Percentiles rank a stretch among this genome's conserved stretches.
Evolutionary conservation across 2,329 filamentous ascomycete species (phyloP).

Genomic region (Paecilomyces formosus): DNA sequence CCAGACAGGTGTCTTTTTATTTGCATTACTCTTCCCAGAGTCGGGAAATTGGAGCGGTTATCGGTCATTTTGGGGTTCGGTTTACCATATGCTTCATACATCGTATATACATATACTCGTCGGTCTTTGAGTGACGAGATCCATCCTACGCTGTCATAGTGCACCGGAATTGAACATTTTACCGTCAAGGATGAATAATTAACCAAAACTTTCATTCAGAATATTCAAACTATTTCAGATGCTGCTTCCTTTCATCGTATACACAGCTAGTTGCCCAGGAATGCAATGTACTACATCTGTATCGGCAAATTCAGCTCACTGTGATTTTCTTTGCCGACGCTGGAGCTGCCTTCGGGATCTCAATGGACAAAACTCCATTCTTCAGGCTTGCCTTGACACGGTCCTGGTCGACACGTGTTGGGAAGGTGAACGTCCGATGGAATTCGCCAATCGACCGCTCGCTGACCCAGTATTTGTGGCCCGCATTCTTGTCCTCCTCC

Average conservation of each 20-base stretch:
- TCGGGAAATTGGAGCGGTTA: neutral
- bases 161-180: too few species aligned
- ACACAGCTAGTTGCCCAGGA: neutral
- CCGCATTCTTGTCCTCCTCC: constrained; percentile 17
- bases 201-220: neutral
- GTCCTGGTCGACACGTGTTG: constrained; percentile 48
- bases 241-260: neutral
- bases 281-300: neutral
- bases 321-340: constrained; percentile 42
- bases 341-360: constrained; percentile 47
- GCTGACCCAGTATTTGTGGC: constrained; percentile 45
- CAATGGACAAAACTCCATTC: constrained; percentile 48
- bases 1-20: neutral
- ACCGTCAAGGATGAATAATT: neutral
- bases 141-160: neutral
- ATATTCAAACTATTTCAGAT: neutral
- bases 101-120: neutral
- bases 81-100: neutral
- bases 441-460: constrained; percentile 52
- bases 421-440: constrained; percentile 49
- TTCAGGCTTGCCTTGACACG: constrained; percentile 49
- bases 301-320: neutral
- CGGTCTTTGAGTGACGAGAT: neutral
- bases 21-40: neutral
- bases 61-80: neutral